Conservation (phyloP, 139 green algal genomes). For the Volvox africanus region DNA sequence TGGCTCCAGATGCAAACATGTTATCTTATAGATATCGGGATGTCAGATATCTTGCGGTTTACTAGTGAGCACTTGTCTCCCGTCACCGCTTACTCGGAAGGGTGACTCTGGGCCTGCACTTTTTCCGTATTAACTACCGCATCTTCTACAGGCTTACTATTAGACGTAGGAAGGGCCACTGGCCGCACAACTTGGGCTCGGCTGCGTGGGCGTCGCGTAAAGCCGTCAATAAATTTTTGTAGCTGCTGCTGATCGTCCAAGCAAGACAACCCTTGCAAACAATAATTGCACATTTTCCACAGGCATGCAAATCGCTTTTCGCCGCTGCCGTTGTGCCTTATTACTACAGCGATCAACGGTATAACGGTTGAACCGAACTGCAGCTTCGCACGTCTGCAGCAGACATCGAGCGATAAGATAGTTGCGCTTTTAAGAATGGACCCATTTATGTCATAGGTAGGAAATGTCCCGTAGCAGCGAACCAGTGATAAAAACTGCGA, state of each 20-base stretch:
- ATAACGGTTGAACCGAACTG: no score
- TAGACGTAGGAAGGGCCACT: no score
- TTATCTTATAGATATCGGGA: not conserved
- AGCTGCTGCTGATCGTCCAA: constrained; percentile 45
- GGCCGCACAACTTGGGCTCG: not conserved
- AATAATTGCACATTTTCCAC: constrained; percentile 44
- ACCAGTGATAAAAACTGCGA: no score
- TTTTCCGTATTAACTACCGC: not conserved
- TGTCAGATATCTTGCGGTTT: no score
- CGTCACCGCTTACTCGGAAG: not conserved
- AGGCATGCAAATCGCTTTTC: not conserved
- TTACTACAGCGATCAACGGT: no score
- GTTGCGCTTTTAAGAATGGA: no score
- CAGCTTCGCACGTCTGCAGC: no score
- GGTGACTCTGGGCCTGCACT: not conserved
- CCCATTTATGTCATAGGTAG: no score
- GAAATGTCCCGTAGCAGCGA: no score
- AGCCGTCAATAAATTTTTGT: constrained; percentile 44
- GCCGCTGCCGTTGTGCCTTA: not conserved
- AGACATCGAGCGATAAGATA: no score
- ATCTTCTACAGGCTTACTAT: not conserved
- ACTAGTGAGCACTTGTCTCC: no score
- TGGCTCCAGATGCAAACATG: not conserved
- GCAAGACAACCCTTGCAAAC: constrained; percentile 27
- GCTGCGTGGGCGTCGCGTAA: not conserved